phyloP scores from a whole-genome alignment of 129 eudicot genomes.

The Flaveria brownii region DNA sequence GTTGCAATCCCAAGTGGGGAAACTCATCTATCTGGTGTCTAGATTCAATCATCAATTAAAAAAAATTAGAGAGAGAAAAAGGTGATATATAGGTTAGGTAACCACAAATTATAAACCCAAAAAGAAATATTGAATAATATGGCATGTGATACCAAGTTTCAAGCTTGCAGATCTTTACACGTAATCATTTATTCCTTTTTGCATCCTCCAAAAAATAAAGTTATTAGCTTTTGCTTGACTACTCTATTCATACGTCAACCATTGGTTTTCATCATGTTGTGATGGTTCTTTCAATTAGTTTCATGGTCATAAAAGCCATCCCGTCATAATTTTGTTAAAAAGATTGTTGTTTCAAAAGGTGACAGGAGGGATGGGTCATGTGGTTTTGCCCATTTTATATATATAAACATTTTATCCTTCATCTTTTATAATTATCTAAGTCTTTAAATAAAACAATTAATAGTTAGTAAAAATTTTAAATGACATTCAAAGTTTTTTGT shows the following conservation, averaged over 20 bases:
- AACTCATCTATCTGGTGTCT: conserved; percentile 31
- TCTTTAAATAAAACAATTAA: no score
- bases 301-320: conserved; percentile 15
- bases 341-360: conserved; percentile 7
- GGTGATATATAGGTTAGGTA: conserved; percentile 37
- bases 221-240: conserved; percentile 30
- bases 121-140: conserved; percentile 39
- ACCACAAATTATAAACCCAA: conserved; percentile 30
- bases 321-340: not conserved
- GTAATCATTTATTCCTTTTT: conserved; percentile 51
- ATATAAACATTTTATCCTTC: no score
- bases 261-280: conserved; percentile 11
- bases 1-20: conserved; percentile 28
- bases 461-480: no score
- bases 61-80: not conserved
- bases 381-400: not conserved
- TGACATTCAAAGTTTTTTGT: no score
- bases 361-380: not conserved
- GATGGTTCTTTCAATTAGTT: conserved; percentile 28
- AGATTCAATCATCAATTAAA: conserved; percentile 28
- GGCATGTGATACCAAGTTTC: conserved; percentile 66
- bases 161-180: conserved; percentile 50
- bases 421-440: no score
- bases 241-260: conserved; percentile 23
- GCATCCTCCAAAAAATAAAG: conserved; percentile 40